Evolutionary conservation across 495 filamentous ascomycete species (phyloP), one percentile per base, ranked within the genome.

Genomic region (Hypoxylon fragiforme): DNA sequence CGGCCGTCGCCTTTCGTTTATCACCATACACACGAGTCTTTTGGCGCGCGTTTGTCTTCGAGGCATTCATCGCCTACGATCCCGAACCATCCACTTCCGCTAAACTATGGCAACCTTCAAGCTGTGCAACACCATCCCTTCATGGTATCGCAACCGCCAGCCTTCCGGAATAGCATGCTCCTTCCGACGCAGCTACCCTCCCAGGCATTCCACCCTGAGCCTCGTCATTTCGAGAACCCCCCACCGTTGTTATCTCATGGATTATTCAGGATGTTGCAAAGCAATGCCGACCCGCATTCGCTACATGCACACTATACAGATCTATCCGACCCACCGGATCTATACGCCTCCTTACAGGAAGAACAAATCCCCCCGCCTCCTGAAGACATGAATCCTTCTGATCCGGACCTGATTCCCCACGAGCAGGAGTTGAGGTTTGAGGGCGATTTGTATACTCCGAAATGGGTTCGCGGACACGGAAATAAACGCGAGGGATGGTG

Each of bases 401-500:
- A 91, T 56, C 84, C 82, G 2, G 84, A 89, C 37, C 73, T 89
- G 49, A 72, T 79, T 13, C 86, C 86, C 9, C 85, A 86, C 52
- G 85, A 88, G 64, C 88, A 91, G 68, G 85, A 88, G 41, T 71
- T 89, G n/a, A 77, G 88, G 22, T 91, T 90, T 50, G 82, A 85
- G 42, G 86, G 85, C 31, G 88, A 91, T 50, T 69, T 91, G 40
- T 91, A 91, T 70, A 91, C 88, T 1, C 88, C 88, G 1, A 77
- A 71, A 40, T 91, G 86, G 85, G 85, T 91, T 15, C 85, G 88
- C 30, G 88, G 87, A 13, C 84, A 88, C 56, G 88, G 88, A 11
- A 89, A 89, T 71, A 89, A 89, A 72, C 82, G 88, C 24, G 88
- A 91, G 68, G 88, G 88, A 4, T 91, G 88, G 88, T 91, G 88